phyloP scores from a whole-genome alignment of 1,139 yeast genomes.

The Suhomyces maxii region DNA sequence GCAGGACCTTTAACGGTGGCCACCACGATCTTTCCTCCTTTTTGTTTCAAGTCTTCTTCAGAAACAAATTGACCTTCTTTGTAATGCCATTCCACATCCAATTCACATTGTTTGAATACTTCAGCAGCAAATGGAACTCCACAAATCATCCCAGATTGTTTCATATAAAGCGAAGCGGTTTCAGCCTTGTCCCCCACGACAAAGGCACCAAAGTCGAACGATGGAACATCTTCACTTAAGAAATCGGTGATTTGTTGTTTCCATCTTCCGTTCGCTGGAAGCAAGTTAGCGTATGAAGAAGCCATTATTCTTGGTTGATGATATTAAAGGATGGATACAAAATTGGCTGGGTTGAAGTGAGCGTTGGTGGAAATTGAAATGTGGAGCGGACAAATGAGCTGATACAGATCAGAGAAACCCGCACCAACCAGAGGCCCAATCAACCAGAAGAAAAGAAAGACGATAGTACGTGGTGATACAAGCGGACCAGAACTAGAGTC shows the following conservation, averaged over 20 bases:
- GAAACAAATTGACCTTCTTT: slow-evolving; percentile 64
- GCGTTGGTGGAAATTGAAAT: background rate
- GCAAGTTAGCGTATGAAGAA: slow-evolving; percentile 47
- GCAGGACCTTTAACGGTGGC: slow-evolving; percentile 84
- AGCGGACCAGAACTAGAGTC: too few species aligned
- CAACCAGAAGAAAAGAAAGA: background rate
- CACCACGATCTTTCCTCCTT: slow-evolving; percentile 62
- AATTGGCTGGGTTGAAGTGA: background rate
- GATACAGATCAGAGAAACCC: background rate
- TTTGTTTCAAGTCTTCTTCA: slow-evolving; percentile 39
- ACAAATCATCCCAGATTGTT: slow-evolving; percentile 75
- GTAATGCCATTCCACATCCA: slow-evolving; percentile 69
- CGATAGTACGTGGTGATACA: too few species aligned
- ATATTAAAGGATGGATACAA: background rate
- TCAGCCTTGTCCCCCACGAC: slow-evolving; percentile 82
- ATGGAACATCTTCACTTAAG: slow-evolving; percentile 86
- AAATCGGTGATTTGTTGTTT: slow-evolving; percentile 71
- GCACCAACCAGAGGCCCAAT: background rate
- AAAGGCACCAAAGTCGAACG: slow-evolving; percentile 90
- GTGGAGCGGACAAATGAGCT: background rate
- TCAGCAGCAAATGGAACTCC: slow-evolving; percentile 92
- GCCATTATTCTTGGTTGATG: slow-evolving; percentile 3
- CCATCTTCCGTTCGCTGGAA: slow-evolving; percentile 80
- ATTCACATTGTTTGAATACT: slow-evolving; percentile 73
- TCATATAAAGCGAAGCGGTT: slow-evolving; percentile 78